These are phyloP conservation scores for Centrapalus pauciflorus DNA, from an alignment of 129 eudicot species.

Conservation along the genomic window DNA sequence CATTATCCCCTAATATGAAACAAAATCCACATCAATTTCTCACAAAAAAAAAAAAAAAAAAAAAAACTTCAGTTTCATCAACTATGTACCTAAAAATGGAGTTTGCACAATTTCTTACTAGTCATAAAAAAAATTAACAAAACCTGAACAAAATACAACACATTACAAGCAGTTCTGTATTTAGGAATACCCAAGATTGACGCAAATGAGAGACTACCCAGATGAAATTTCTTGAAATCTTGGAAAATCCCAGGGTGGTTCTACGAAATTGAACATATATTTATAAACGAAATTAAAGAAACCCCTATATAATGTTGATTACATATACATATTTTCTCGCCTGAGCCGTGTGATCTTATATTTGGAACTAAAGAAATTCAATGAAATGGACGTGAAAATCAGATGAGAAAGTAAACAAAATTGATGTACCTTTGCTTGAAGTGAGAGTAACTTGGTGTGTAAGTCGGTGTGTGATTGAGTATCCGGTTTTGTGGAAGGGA, in stretches of 20 bases:
- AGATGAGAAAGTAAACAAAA: not conserved
- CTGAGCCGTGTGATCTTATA: not conserved
- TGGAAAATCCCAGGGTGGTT: not conserved
- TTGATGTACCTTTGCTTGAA: constrained; percentile 36
- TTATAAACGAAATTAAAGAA: no score
- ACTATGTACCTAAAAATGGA: not conserved
- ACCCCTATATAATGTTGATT: not conserved
- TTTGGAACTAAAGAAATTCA: not conserved
- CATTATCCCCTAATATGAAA: constrained; percentile 39
- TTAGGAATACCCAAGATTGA: not conserved
- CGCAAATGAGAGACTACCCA: constrained; percentile 1
- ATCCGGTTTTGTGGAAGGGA: constrained; percentile 11
- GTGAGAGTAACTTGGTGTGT: constrained; percentile 15
- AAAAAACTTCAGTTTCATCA: not conserved
- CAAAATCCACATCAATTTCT: constrained; percentile 3
- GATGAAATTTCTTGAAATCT: not conserved
- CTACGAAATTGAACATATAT: not conserved
- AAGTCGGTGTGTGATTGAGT: constrained; percentile 23
- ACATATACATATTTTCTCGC: not conserved
- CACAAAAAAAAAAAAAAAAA: no score
- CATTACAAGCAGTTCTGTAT: not conserved
- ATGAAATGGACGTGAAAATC: not conserved
- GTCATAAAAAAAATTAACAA: not conserved
- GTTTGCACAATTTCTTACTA: constrained; percentile 2
- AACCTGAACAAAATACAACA: not conserved